Evolutionary conservation across 2,329 filamentous ascomycete genomes (phyloP).

Genomic region (Fusarium nanum): DNA sequence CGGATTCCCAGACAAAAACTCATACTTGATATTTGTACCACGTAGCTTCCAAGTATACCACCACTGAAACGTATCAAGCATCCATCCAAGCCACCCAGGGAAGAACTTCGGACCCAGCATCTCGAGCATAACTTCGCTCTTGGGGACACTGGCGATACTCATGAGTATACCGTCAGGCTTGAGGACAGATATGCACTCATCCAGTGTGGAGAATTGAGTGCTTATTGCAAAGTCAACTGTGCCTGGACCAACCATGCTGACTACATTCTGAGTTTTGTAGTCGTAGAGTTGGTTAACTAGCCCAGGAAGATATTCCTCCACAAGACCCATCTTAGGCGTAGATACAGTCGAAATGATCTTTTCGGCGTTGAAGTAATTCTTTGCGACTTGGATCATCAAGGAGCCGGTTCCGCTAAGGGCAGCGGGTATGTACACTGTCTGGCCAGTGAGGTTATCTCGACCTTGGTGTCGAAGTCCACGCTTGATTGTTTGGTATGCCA

Average conservation of each 20-base stretch:
- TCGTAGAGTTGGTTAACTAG: constrained; percentile 64
- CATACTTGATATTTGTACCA: constrained; percentile 59
- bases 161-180: constrained; percentile 54
- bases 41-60: constrained; percentile 57
- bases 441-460: constrained; percentile 57
- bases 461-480: constrained; percentile 53
- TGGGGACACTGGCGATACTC: constrained; percentile 56
- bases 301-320: constrained; percentile 56
- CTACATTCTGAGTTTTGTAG: constrained; percentile 58
- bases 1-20: constrained; percentile 59
- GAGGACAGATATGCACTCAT: constrained; percentile 54
- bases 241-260: constrained; percentile 52
- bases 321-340: constrained; percentile 61
- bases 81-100: constrained; percentile 54
- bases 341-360: constrained; percentile 65
- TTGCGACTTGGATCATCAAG: constrained; percentile 61
- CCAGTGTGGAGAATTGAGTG: constrained; percentile 57
- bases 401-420: constrained; percentile 62
- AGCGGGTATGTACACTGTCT: constrained; percentile 63
- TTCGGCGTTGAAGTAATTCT: constrained; percentile 60
- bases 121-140: constrained; percentile 44
- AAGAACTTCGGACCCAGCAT: constrained; percentile 49
- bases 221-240: constrained; percentile 64
- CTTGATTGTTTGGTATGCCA: constrained; percentile 58
- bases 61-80: constrained; percentile 52